These are phyloP conservation scores for Penicillium sp. DNA, from an alignment of 2,329 filamentous ascomycete genomes.

Conservation along the genomic window DNA sequence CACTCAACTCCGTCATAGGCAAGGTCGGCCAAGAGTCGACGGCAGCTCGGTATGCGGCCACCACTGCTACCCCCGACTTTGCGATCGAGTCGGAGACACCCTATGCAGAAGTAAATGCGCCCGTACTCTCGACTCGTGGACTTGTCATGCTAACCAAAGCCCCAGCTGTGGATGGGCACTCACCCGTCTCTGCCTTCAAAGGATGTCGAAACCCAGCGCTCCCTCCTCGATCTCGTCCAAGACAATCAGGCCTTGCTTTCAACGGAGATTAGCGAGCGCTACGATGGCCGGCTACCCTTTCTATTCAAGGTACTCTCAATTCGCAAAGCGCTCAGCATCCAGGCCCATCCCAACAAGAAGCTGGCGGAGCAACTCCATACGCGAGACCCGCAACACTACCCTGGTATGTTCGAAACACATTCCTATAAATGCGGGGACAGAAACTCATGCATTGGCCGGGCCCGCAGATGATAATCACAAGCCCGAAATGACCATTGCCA, in stretches of 20 bases:
- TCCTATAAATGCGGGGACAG: not conserved
- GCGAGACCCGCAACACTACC: constrained; percentile 88
- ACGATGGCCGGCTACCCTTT: constrained; percentile 82
- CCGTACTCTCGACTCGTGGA: not conserved
- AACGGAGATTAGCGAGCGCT: constrained; percentile 67
- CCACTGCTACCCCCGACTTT: constrained; percentile 72
- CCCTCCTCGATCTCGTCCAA: constrained; percentile 80
- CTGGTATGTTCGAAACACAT: constrained; percentile 45
- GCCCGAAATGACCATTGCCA: constrained; percentile 97
- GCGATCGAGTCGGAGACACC: constrained; percentile 80
- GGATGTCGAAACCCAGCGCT: constrained; percentile 77
- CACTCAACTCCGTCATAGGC: constrained; percentile 50
- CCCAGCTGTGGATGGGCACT: constrained; percentile 96
- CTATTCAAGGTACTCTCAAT: constrained; percentile 98
- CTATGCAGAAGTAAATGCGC: constrained; percentile 73
- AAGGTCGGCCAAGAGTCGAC: constrained; percentile 86
- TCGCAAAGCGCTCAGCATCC: constrained; percentile 92
- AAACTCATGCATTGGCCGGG: constrained; percentile 2
- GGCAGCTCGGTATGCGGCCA: constrained; percentile 83
- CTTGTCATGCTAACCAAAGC: constrained; percentile 8
- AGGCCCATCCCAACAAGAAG: constrained; percentile 94
- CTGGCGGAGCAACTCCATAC: constrained; percentile 85
- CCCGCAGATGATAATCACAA: constrained; percentile 90
- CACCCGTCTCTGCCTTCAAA: constrained; percentile 94
- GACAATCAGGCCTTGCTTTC: constrained; percentile 84